Base-by-base conservation (phyloP, 2,329 filamentous ascomycete genomes). In the Scedosporium aurantiacum region DNA sequence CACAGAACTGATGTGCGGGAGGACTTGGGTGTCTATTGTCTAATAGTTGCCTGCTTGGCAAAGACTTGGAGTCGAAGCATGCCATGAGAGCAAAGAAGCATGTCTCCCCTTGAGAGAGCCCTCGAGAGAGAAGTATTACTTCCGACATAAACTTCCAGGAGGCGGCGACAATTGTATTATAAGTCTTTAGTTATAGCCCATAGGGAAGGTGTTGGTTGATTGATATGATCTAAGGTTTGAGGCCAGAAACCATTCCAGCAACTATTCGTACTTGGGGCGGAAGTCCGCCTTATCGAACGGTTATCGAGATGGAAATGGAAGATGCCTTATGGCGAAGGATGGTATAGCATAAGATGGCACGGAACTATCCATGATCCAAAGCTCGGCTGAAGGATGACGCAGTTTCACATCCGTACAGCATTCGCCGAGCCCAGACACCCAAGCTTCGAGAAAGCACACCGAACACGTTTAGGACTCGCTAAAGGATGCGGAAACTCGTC, bases 361-460 rank as follows among this genome's bases (percentile, higher is more conserved):
- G 50, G 23, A 23, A 27, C 50, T 54, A 12, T 25, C 50, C 18
- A 25, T 54, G 50, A 27, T 54, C 23, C 18, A 27, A 27, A 25
- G 50, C 50, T 54, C 50, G 50, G 50, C 50, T 54, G 50, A 54
- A 54, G 18, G 50, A 23, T 54, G 50, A 54, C 50, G 50, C 50
- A 54, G 50, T 54, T 54, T 54, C 50, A 54, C 50, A 14, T 25
- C n/a, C 12, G 32, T 37, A 37, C 10, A 37, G 14, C 32, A 12
- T 37, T 37, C 32, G 32, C 32, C 32, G 32, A 37, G 32, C 12
- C 10, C 14, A 12, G 28, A 32, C 28, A 10, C 32, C 32, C 8
- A 37, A 37, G 32, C 32, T 37, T 37, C 10, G 32, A 23, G 7
- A 4, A 54, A 27, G 50, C 50, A 23, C 50, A 27, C 23, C 23